A percentile compares a stretch with the other conserved stretches of the same genome.
These are phyloP conservation scores for Suillus lakei DNA, from an alignment of 768 basidiomycete species.

Conservation along the genomic window DNA sequence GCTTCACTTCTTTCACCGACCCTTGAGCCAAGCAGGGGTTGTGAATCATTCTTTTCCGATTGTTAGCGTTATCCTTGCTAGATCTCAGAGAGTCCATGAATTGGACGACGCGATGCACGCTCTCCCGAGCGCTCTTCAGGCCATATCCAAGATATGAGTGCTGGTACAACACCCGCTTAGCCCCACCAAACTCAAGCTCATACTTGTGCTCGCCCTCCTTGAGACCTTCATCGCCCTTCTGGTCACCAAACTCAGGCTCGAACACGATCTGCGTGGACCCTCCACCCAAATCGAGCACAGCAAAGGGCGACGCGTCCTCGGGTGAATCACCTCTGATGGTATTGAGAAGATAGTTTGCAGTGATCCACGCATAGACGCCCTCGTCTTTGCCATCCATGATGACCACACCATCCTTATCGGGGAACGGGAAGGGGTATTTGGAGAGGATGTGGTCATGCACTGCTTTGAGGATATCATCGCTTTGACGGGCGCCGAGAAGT, in stretches of 20 bases:
- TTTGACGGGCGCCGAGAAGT: slow-evolving; percentile 64
- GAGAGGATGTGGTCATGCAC: slow-evolving; percentile 63
- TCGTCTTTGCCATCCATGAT: slow-evolving; percentile 98
- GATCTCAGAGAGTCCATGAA: slow-evolving; percentile 67
- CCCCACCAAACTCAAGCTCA: slow-evolving; percentile 75
- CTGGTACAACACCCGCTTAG: slow-evolving; percentile 82
- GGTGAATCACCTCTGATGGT: slow-evolving; percentile 65
- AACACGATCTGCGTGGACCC: slow-evolving; percentile 99
- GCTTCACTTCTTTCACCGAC: slow-evolving; percentile 63
- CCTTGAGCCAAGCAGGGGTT: slow-evolving; percentile 86
- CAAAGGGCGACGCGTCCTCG: slow-evolving; percentile 62
- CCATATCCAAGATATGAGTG: slow-evolving; percentile 99
- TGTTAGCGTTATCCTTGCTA: slow-evolving; percentile 10
- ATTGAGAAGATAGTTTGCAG: slow-evolving; percentile 89
- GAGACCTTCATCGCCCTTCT: slow-evolving; percentile 41
- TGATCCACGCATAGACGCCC: slow-evolving; percentile 99
- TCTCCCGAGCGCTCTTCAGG: slow-evolving; percentile 82
- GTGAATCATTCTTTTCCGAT: slow-evolving; percentile 23
- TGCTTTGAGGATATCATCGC: slow-evolving; percentile 73
- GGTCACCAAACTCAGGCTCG: slow-evolving; percentile 69
- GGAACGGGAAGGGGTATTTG: slow-evolving; percentile 71
- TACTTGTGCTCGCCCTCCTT: slow-evolving; percentile 93
- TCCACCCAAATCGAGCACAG: slow-evolving; percentile 95
- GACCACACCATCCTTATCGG: slow-evolving; percentile 67
- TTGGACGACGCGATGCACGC: slow-evolving; percentile 89